These are phyloP conservation scores for Endocalyx cinctus DNA, from an alignment of 2,329 filamentous ascomycete genomes.

Conservation along the genomic window DNA sequence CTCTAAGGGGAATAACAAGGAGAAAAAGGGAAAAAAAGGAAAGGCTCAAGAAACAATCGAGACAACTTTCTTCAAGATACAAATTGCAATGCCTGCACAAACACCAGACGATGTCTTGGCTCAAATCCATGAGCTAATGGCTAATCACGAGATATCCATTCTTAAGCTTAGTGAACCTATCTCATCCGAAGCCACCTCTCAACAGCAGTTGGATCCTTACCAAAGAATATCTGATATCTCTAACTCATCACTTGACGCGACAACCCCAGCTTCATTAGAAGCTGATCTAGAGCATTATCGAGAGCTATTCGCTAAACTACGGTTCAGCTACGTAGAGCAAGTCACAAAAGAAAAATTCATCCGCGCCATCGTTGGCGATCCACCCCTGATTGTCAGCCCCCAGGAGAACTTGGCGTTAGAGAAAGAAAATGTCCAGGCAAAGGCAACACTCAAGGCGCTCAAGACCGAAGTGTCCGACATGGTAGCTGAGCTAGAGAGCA, in stretches of 20 bases:
- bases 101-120: constrained; percentile 39
- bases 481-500: constrained; percentile 66
- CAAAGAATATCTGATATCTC: constrained; percentile 71
- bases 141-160: constrained; percentile 63
- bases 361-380: constrained; percentile 84
- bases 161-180: constrained; percentile 74
- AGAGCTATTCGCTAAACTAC: constrained; percentile 91
- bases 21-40: too few relatives aligned
- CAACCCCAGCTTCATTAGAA: constrained; percentile 71
- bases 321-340: constrained; percentile 97
- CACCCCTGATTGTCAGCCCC: constrained; percentile 76
- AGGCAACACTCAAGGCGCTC: constrained; percentile 70
- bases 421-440: constrained; percentile 61
- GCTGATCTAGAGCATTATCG: constrained; percentile 87
- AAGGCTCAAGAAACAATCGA: not conserved
- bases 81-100: constrained; percentile 19
- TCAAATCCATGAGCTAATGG: constrained; percentile 49
- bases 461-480: constrained; percentile 75
- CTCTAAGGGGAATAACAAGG: too few relatives aligned
- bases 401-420: constrained; percentile 79
- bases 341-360: constrained; percentile 98
- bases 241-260: constrained; percentile 57
- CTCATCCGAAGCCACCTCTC: constrained; percentile 46
- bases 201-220: constrained; percentile 30
- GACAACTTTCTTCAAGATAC: constrained; percentile 1